phyloP scores from a whole-genome alignment of 1,139 yeast genomes.

The Debaryomyces sp. region DNA sequence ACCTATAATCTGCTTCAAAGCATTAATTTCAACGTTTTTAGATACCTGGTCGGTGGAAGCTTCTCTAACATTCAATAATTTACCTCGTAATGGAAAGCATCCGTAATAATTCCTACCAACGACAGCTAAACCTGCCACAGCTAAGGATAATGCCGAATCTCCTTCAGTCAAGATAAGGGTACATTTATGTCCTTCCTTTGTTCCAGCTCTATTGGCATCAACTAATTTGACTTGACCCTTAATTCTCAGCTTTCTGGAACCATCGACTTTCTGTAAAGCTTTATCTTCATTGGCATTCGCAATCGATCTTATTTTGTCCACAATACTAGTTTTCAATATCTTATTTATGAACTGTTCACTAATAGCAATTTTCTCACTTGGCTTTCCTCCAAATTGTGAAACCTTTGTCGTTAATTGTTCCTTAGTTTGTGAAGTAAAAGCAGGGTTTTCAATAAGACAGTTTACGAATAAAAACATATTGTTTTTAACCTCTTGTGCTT shows the following conservation, averaged over 20 bases:
- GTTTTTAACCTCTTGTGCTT: slow-evolving; percentile 86
- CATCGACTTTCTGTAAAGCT: slow-evolving; percentile 87
- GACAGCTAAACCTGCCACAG: slow-evolving; percentile 92
- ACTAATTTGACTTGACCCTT: slow-evolving; percentile 89
- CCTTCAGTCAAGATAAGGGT: slow-evolving; percentile 96
- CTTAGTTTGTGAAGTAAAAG: slow-evolving; percentile 96
- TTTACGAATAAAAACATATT: slow-evolving; percentile 90
- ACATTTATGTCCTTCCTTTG: slow-evolving; percentile 87
- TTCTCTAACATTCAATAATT: slow-evolving; percentile 91
- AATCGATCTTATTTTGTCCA: slow-evolving; percentile 79
- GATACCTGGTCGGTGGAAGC: slow-evolving; percentile 95
- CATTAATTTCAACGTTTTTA: slow-evolving; percentile 92
- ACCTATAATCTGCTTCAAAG: slow-evolving; percentile 94
- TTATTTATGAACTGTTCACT: slow-evolving; percentile 77
- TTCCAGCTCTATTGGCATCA: slow-evolving; percentile 97
- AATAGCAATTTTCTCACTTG: slow-evolving; percentile 58
- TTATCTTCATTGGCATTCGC: slow-evolving; percentile 88
- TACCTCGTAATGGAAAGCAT: slow-evolving; percentile 94
- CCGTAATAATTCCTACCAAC: slow-evolving; percentile 97
- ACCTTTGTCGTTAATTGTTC: slow-evolving; percentile 92
- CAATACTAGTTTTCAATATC: slow-evolving; percentile 73
- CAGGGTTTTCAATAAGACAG: slow-evolving; percentile 94
- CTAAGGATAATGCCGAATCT: slow-evolving; percentile 91
- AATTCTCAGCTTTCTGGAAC: slow-evolving; percentile 78
- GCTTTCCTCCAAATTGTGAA: slow-evolving; percentile 83